Evolutionary conservation across 768 basidiomycete species (phyloP), one percentile per base, ranked within the genome.

Genomic region (Tephrocybe sp.): DNA sequence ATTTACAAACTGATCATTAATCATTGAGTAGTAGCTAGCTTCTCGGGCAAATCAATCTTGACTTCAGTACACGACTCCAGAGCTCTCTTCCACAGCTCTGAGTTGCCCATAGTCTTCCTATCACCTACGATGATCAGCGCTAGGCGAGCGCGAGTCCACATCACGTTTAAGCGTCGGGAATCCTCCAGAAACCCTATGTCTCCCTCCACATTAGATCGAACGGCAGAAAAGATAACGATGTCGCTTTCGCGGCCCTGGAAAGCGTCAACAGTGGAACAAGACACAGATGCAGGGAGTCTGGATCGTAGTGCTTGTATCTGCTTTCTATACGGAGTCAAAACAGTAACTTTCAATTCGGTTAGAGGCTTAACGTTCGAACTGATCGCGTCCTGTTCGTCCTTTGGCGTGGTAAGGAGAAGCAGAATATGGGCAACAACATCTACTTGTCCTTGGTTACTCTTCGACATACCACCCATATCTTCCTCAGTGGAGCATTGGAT

Each of bases 161-260:
- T 83, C 7, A 87, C 84, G 57, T 87, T 84, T 57, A 83, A 60
- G 54, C 83, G 58, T 47, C 83, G 67, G 40, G 68, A 72, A 61
- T 84, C 83, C 21, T 81, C 80, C 27, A 86, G 65, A 53, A 86
- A 88, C 4, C 84, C 84, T 39, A 86, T 79, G 40, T 86, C 84
- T 0, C 72, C 69, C 33, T 76, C 70, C 15, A 57, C 70, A 55
- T 88, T 86, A 55, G 76, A 79, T 10, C 84, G 75, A 12, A 86
- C 84, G 3, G 80, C 77, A 0, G 80, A 78, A 58, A 84, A 83
- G 21, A 88, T 74, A 38, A 86, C 71, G 40, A 86, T 71, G 52
- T 88, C 84, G 51, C 77, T 79, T 58, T 86, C 84, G 27, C 84
- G 71, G 11, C 84, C 84, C 60, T 86, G 85, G 58, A 84, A 87